Conservation (phyloP, 352 stramenopile species). For the Aphanomyces cochlioides region DNA sequence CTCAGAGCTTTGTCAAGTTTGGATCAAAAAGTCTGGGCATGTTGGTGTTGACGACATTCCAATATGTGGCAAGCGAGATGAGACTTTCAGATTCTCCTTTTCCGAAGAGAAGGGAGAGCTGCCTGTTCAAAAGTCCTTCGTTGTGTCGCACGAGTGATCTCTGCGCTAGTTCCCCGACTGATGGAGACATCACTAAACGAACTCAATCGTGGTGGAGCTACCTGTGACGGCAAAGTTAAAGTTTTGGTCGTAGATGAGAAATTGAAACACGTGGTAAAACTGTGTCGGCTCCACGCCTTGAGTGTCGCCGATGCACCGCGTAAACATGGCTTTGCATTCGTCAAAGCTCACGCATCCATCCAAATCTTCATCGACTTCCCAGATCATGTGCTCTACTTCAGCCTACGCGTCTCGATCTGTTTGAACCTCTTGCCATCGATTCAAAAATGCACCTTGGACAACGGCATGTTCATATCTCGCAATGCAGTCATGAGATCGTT, state of each 20-base stretch:
- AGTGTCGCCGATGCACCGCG: constrained; percentile 86
- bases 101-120: constrained; percentile 6
- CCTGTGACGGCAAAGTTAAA: constrained; percentile 83
- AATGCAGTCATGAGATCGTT: constrained; percentile 8
- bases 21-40: constrained; percentile 22
- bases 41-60: constrained; percentile 12
- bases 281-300: constrained; percentile 90
- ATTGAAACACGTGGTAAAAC: constrained; percentile 93
- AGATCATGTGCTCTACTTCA: constrained; percentile 95
- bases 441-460: constrained; percentile 17
- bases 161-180: constrained; percentile 24
- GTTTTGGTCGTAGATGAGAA: constrained; percentile 92
- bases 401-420: constrained; percentile 38
- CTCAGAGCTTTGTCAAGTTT: background rate
- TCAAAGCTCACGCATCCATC: constrained; percentile 89
- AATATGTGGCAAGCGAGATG: constrained; percentile 22
- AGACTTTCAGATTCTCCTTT: background rate
- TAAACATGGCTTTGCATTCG: constrained; percentile 91
- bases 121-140: background rate
- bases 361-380: constrained; percentile 95
- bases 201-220: constrained; percentile 30
- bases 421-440: background rate
- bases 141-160: constrained; percentile 8
- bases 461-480: constrained; percentile 2
- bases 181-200: background rate